Base-by-base conservation (phyloP, 179 eudicot species). In the Sideroxylon spinosum region DNA sequence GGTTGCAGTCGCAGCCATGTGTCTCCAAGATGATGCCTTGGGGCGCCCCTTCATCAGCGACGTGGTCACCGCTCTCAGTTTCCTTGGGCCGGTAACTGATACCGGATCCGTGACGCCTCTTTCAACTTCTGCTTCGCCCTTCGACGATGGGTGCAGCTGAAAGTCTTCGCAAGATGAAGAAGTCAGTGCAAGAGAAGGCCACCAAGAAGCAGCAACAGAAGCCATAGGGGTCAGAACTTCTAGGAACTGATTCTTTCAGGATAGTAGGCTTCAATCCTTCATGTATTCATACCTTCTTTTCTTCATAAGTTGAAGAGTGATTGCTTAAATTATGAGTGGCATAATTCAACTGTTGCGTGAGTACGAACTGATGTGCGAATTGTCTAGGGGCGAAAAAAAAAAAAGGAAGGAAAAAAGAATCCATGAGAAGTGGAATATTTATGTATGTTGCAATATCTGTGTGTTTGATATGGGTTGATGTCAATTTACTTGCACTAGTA, bases 1-100 rank as follows among this genome's bases (percentile, higher is more conserved):
- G 1, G 91, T 95, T 44, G 98, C 97, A 7, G 81, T 93, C n/a
- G 91, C 97, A 68, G 88, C 98, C 53, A 91, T 94, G 98, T 95
- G 98, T 69, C 89, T 95, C 50, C 92, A 95, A 53, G 91, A 88
- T 46, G 95, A 95, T 78, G 90, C 91, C 63, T 71, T 85, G 0
- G 77, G 84, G 12, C 91, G 98, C 6, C 98, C 98, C 19, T 82
- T 84, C 57, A 91, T 93, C 69, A 91, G 92, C 50, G 98, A 93
- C 59, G 97, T 95, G 20, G 97, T 95, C 60, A 91, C 97, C 0
- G 97, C 98, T 28, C 91, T 95, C 20, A 87, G 86, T 80, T 88
- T 72, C 82, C 90, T 95, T 13, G 82, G 91, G 44, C 52, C 53
- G 0, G 82, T 10, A 46, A 82, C 87, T 1, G 79, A 80, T 14